Conservation (phyloP, 2,329 filamentous ascomycete species). For the Aspergillus proliferans region DNA sequence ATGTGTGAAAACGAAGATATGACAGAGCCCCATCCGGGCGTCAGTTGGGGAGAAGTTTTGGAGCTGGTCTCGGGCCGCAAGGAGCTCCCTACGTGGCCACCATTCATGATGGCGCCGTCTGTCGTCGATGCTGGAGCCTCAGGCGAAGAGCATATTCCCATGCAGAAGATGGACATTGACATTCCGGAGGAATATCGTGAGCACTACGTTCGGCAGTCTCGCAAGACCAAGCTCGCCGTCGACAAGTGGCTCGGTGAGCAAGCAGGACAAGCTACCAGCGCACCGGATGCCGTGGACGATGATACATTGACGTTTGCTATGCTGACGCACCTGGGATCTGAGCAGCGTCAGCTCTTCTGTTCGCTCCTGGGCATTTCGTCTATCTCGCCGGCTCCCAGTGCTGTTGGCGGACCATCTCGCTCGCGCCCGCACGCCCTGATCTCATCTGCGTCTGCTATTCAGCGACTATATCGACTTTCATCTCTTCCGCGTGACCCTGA, state of each 20-base stretch:
- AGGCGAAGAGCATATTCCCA: slow-evolving; percentile 51
- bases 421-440: slow-evolving; percentile 67
- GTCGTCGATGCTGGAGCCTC: slow-evolving; percentile 51
- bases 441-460: slow-evolving; percentile 70
- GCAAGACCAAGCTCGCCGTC: slow-evolving; percentile 85
- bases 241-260: slow-evolving; percentile 84
- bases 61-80: slow-evolving; percentile 86
- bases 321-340: slow-evolving; percentile 71
- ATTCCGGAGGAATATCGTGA: slow-evolving; percentile 89
- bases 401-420: slow-evolving; percentile 57
- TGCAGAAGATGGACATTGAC: slow-evolving; percentile 82
- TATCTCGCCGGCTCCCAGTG: slow-evolving; percentile 53
- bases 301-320: slow-evolving; percentile 93
- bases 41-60: slow-evolving; percentile 93
- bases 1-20: slow-evolving; percentile 67
- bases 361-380: slow-evolving; percentile 62
- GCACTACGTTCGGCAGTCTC: slow-evolving; percentile 84
- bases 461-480: slow-evolving; percentile 73
- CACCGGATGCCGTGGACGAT: slow-evolving; percentile 85
- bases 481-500: slow-evolving; percentile 76
- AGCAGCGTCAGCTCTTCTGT: slow-evolving; percentile 75
- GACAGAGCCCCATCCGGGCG: slow-evolving; percentile 52
- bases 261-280: slow-evolving; percentile 64
- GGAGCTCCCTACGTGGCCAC: slow-evolving; percentile 82
- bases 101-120: slow-evolving; percentile 66